Base-by-base conservation (phyloP, 1,139 yeast species). In the Nakaseomyces uthaithaninus region DNA sequence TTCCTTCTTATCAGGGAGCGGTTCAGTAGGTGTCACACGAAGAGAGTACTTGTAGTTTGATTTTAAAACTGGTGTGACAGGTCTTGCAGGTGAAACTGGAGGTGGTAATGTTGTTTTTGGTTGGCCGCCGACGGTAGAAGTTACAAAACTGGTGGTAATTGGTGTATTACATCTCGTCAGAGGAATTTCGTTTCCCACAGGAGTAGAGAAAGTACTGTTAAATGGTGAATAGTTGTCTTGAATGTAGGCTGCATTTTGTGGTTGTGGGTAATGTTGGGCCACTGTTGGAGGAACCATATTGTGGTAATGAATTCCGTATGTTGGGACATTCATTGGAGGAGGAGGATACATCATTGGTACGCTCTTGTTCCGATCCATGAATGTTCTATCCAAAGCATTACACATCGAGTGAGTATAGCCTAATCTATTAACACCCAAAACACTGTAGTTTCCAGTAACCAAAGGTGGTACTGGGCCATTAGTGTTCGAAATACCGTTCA, bases 311-410 rank as follows among this genome's bases (percentile, higher is more conserved):
- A 17, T 17, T 3, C 33, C 33, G 33, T 28, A 28, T 11, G 14
- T 4, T n/a, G 33, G 22, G 20, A 28, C 22, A 28, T 28, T 17
- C 8, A 17, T 28, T 28, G 33, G 22, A 17, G 20, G 33, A 8
- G 33, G 33, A 7, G 33, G 33, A 11, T 28, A 28, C 33, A 28
- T 28, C 10, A 9, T 8, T 28, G 33, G 33, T 20, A 28, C 18
- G 12, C 33, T 28, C n/a, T 22, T 28, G 22, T 28, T 28, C 10
- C 22, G 9, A 28, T 28, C 33, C 20, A 28, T 28, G 12, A 28
- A 28, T 14, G 33, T 17, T 14, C 33, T 28, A 17, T 28, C 33
- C 16, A 28, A 28, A 17, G 12, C 12, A 27, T 11, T 18, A 28
- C 33, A 22, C 9, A 28, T 14, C 3, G 33, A 28, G 16, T 17